Conservation (phyloP, 192 early-diverging fungal genomes). For the Coemansia sp. region DNA sequence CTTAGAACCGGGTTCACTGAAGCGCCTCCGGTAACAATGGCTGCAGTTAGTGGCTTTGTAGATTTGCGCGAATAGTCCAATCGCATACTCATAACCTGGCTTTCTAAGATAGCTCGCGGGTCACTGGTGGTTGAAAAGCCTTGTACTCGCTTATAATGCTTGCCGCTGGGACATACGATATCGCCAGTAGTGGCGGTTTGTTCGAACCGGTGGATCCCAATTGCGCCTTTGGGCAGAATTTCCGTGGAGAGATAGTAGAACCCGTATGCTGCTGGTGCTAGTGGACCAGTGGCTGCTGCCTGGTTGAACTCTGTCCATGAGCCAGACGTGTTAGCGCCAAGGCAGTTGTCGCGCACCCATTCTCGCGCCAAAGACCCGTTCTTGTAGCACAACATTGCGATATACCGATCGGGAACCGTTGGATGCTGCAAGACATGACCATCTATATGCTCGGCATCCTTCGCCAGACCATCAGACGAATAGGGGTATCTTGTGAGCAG, state of each 20-base stretch:
- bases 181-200: conserved; percentile 12
- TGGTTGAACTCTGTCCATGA: conserved; percentile 66
- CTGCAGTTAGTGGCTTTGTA: conserved; percentile 12
- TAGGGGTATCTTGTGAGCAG: conserved; percentile 53
- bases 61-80: conserved; percentile 47
- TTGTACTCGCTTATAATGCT: conserved; percentile 7
- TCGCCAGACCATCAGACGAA: background rate
- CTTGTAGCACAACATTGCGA: conserved; percentile 83
- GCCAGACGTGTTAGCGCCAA: conserved; percentile 34
- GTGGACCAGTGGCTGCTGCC: conserved; percentile 15
- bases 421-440: conserved; percentile 71
- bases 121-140: conserved; percentile 41
- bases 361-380: conserved; percentile 85
- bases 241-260: conserved; percentile 77
- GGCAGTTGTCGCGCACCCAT: conserved; percentile 59
- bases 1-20: conserved; percentile 61
- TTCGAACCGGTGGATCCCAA: conserved; percentile 68
- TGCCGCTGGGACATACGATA: conserved; percentile 43
- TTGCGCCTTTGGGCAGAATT: conserved; percentile 68
- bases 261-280: conserved; percentile 53
- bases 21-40: conserved; percentile 79
- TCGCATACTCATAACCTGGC: conserved; percentile 73
- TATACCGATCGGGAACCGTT: conserved; percentile 57
- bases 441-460: conserved; percentile 23
- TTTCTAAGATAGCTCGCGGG: conserved; percentile 71